Conservation (phyloP, 306 rosid species). For the Corylus americana region DNA sequence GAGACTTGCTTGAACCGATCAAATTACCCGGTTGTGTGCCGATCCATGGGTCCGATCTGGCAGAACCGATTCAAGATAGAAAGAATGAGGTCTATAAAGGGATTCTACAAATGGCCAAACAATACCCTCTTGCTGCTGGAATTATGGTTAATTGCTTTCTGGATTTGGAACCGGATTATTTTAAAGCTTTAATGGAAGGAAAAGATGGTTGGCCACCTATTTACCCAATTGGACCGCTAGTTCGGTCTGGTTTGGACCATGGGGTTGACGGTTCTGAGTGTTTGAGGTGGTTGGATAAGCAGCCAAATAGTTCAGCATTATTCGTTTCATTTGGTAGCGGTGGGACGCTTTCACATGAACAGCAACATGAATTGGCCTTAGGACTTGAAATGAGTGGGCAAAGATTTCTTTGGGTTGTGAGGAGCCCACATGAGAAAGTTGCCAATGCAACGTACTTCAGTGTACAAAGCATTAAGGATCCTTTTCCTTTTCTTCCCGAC, state of each 20-base stretch:
- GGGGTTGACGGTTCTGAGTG: background rate
- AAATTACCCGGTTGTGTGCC: constrained; percentile 28
- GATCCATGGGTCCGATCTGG: constrained; percentile 10
- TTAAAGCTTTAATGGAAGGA: constrained; percentile 12
- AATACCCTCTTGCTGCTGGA: constrained; percentile 8
- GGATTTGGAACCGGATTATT: constrained; percentile 24
- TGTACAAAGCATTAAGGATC: background rate
- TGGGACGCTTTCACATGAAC: constrained; percentile 22
- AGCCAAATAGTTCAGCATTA: constrained; percentile 21
- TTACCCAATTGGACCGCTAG: constrained; percentile 24
- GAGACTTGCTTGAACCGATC: constrained; percentile 26
- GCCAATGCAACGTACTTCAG: constrained; percentile 17
- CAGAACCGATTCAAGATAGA: constrained; percentile 16
- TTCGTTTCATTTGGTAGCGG: constrained; percentile 33
- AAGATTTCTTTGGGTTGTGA: constrained; percentile 27
- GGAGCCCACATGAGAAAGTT: constrained; percentile 25
- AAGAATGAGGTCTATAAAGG: constrained; percentile 8
- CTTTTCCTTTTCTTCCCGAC: constrained; percentile 14
- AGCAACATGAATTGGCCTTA: constrained; percentile 21
- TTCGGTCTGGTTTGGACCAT: background rate
- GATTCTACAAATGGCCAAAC: background rate
- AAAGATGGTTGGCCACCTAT: constrained; percentile 12
- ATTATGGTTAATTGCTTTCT: constrained; percentile 21
- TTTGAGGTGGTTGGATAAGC: constrained; percentile 32
- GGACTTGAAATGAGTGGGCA: constrained; percentile 32